A percentile compares a stretch with the other conserved stretches of the same genome.
phyloP scores from a whole-genome alignment of 306 rosid genomes.

The Sophora flavescens region DNA sequence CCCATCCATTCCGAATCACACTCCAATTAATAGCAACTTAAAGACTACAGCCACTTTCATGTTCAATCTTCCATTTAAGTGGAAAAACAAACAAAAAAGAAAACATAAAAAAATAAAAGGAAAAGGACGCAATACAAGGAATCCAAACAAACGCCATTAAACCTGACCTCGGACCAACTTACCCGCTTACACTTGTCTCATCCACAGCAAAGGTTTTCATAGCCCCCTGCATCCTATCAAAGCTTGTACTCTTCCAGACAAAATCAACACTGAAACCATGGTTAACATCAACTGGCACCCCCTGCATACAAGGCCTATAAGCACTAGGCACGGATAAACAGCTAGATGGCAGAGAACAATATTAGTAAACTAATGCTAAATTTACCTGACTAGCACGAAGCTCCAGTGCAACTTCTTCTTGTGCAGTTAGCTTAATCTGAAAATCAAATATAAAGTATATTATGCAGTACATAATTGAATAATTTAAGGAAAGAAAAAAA shows the following conservation, averaged over 20 bases:
- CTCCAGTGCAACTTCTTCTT: conserved; percentile 98
- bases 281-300: conserved; percentile 94
- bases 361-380: conserved; percentile 18
- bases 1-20: conserved; percentile 25
- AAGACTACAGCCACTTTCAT: neutral
- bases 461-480: neutral
- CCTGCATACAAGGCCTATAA: conserved; percentile 64
- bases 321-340: conserved; percentile 15
- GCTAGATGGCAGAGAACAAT: conserved; percentile 14
- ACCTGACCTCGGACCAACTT: conserved; percentile 43
- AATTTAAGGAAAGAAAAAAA: conserved; percentile 5
- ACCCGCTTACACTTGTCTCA: conserved; percentile 99
- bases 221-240: conserved; percentile 99
- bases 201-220: conserved; percentile 99
- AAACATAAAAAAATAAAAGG: neutral
- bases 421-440: conserved; percentile 97
- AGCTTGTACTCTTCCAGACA: conserved; percentile 99
- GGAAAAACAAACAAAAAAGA: neutral
- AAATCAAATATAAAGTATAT: conserved; percentile 38
- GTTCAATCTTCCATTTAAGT: neutral
- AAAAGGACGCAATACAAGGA: neutral
- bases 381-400: conserved; percentile 97
- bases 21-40: neutral
- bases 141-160: conserved; percentile 28
- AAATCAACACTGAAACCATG: conserved; percentile 99